phyloP scores from a whole-genome alignment of 441 rosid species.

The Erodium chrysanthum region DNA sequence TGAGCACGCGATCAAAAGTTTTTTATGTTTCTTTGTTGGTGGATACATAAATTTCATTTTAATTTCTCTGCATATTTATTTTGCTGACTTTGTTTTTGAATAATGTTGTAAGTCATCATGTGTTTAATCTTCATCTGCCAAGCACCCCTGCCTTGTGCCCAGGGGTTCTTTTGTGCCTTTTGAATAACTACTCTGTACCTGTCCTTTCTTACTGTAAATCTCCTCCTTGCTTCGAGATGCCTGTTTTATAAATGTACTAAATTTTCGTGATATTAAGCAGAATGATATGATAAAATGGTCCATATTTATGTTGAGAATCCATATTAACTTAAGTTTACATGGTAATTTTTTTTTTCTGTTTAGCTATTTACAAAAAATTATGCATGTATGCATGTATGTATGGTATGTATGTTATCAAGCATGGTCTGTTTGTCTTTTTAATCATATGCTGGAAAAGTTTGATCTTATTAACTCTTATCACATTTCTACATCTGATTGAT shows the following conservation, averaged over 20 bases:
- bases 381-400: neutral
- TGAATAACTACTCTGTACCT: neutral
- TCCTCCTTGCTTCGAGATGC: neutral
- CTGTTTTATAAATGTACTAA: neutral
- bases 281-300: neutral
- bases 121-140: neutral
- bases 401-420: neutral
- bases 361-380: neutral
- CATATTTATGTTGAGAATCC: neutral
- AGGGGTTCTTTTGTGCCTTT: neutral
- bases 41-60: neutral
- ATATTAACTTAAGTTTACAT: neutral
- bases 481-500: constrained; percentile 7
- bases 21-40: neutral
- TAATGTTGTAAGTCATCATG: neutral
- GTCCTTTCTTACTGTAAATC: neutral
- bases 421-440: neutral
- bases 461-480: neutral
- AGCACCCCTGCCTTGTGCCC: neutral
- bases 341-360: neutral
- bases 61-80: neutral
- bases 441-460: neutral
- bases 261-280: neutral
- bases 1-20: neutral
- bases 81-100: neutral